phyloP scores from a whole-genome alignment of 148 eudicot genomes.

The Fagopyrum esculentum region DNA sequence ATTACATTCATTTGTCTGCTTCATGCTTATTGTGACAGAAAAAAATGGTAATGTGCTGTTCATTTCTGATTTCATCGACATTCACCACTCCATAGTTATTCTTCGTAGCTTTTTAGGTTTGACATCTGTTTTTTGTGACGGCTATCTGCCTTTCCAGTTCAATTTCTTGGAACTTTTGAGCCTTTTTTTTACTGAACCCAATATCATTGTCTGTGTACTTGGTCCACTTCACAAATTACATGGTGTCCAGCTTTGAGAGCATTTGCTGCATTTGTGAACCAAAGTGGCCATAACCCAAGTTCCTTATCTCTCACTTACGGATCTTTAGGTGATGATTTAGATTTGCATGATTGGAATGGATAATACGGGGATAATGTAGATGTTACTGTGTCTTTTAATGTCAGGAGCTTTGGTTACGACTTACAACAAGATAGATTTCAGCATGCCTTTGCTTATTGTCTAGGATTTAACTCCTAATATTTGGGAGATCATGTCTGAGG shows the following conservation, averaged over 20 bases:
- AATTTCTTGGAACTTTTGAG: not conserved
- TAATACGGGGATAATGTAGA: conserved; percentile 19
- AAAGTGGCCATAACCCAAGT: conserved; percentile 26
- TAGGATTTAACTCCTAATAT: conserved; percentile 8
- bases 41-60: not conserved
- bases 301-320: conserved; percentile 27
- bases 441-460: conserved; percentile 8
- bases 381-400: conserved; percentile 7
- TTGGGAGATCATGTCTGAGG: conserved; percentile 9
- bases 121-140: not conserved
- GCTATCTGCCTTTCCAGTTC: not conserved
- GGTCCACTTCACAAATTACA: not conserved
- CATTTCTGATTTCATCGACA: not conserved
- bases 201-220: not conserved
- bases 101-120: too few species aligned
- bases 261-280: conserved; percentile 8
- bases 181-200: conserved; percentile 3
- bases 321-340: conserved; percentile 14
- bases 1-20: not conserved
- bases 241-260: not conserved
- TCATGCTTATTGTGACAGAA: not conserved
- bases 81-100: not conserved
- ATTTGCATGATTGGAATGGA: conserved; percentile 26
- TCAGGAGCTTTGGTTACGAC: conserved; percentile 1
- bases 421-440: conserved; percentile 5